Conservation (phyloP, 371 early-diverging fungal genomes). For the Rhizomucor miehei region DNA sequence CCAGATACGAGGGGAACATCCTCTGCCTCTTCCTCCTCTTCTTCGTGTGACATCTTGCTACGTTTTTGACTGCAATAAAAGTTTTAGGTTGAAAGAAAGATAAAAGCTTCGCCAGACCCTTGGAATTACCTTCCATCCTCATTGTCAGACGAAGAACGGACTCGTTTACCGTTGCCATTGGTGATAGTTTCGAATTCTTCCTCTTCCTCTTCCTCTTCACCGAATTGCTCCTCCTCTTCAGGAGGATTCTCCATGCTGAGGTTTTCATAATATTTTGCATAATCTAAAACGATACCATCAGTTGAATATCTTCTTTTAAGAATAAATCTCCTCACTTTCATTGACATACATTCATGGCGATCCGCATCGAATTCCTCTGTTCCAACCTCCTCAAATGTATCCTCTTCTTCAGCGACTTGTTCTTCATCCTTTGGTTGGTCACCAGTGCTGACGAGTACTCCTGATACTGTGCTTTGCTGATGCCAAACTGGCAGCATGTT, state of each 20-base stretch:
- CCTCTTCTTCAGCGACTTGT: slow-evolving; percentile 41
- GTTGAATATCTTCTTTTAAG: background rate
- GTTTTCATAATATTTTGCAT: slow-evolving; percentile 42
- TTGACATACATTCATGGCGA: slow-evolving; percentile 46
- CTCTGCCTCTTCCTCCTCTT: slow-evolving; percentile 31
- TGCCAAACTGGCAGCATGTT: slow-evolving; percentile 85
- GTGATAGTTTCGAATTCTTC: slow-evolving; percentile 25
- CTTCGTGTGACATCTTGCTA: slow-evolving; percentile 5
- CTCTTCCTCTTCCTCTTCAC: slow-evolving; percentile 31
- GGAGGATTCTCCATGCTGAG: slow-evolving; percentile 24
- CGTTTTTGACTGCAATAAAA: slow-evolving; percentile 10
- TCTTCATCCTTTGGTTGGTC: slow-evolving; percentile 35
- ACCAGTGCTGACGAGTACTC: slow-evolving; percentile 29
- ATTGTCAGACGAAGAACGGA: slow-evolving; percentile 15
- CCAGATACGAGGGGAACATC: slow-evolving; percentile 45
- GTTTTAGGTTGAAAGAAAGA: too few species aligned
- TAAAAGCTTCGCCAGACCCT: background rate
- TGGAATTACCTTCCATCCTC: slow-evolving; percentile 21
- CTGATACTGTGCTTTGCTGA: slow-evolving; percentile 68
- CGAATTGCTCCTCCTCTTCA: slow-evolving; percentile 1
- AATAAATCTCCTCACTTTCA: background rate
- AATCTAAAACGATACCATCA: slow-evolving; percentile 21
- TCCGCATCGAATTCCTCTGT: slow-evolving; percentile 42
- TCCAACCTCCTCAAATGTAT: slow-evolving; percentile 35
- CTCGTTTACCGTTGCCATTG: slow-evolving; percentile 14